Evolutionary conservation across 306 rosid species (phyloP), one percentile per base, ranked within the genome.

Genomic region (Acacia confusa): DNA sequence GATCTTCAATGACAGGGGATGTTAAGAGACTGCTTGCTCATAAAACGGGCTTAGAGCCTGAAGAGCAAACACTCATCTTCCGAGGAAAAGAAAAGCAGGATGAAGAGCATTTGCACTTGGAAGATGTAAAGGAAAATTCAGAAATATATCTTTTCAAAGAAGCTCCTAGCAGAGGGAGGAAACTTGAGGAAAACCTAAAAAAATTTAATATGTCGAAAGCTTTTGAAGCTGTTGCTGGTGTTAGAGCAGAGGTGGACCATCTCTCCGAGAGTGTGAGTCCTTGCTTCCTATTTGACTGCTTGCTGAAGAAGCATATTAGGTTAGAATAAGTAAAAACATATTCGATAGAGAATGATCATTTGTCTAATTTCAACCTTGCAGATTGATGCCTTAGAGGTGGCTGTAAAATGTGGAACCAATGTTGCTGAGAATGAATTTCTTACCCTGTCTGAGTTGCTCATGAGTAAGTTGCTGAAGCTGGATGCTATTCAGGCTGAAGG

Each of bases 401-500:
- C 88, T 81, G 88, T 90, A 70, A 76, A 76, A 70, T 87, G 85
- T 65, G 95, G 95, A 76, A 93, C 95, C 81, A 82, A 78, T 83
- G 89, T 93, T 79, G 84, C 86, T 2, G 97, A 93, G 77, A 91
- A 86, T 82, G 97, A 90, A 77, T 93, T 95, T 81, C 8, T 79
- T 1, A 71, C 87, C 70, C 74, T 85, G 20, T 81, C 95, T 12
- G 99, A 95, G 88, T 71, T 95, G 87, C 97, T 95, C 30, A 93
- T 91, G 99, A 87, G 88, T 80, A 92, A 92, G 78, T 85, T 92
- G 90, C 87, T 95, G 93, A 89, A 90, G 75, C 75, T 95, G 88
- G 99, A 93, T 79, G 70, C 92, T 36, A 93, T 93, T 67, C 82
- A 89, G 84, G 97, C 97, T 79, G 97, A 93, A 76, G 99, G 97